Base-by-base conservation (phyloP, 2,329 filamentous ascomycete genomes). In the Paecilomyces sp. region DNA sequence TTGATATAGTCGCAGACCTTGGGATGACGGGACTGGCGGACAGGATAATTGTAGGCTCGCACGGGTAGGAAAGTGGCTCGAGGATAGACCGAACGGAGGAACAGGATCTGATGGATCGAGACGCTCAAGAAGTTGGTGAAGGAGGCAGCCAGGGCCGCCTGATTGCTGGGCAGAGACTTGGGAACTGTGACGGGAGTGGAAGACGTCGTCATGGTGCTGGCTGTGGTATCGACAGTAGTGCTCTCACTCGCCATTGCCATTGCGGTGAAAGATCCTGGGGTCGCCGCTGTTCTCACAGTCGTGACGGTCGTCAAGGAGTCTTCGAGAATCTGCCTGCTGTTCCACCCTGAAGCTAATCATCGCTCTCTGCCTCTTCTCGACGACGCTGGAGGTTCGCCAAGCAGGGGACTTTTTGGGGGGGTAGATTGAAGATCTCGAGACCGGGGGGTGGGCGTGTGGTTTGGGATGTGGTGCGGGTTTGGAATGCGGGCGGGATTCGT, bases 1-100 rank as follows among this genome's bases (percentile, higher is more conserved):
- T 82, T 85, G 74, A 96, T 86, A 89, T 92, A 97, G 68, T 85
- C 79, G 80, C 91, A 95, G 64, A 96, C 89, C 66, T 85, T 85
- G 0, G 92, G 91, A 74, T 96, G 92, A 60, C 92, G 88, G 61
- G 86, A 93, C 72, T 96, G 92, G 67, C 89, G 88, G 54, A 95
- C 88, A 31, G 91, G 84, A 60, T 91, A 87, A 76, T 93, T 92
- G 80, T 92, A 92, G 68, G 90, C 91, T 64, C 88, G 85, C 47
- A 88, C 85, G 51, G 88, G 85, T 60, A 93, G 83, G 77, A 96
- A 97, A 36, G 91, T 90, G 30, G 84, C 77, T 55, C 78, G 75
- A 0, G 92, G 91, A 74, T 97, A 97, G 69, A 96, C 85, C 61
- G 76, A 76, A 66, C 92, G 89, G 69, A 94, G 86, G 79, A 87